A percentile compares a stretch with the other conserved stretches of the same genome.
These are phyloP conservation scores for Penicillium pulvis DNA, from an alignment of 495 filamentous ascomycete genomes.

Conservation along the genomic window DNA sequence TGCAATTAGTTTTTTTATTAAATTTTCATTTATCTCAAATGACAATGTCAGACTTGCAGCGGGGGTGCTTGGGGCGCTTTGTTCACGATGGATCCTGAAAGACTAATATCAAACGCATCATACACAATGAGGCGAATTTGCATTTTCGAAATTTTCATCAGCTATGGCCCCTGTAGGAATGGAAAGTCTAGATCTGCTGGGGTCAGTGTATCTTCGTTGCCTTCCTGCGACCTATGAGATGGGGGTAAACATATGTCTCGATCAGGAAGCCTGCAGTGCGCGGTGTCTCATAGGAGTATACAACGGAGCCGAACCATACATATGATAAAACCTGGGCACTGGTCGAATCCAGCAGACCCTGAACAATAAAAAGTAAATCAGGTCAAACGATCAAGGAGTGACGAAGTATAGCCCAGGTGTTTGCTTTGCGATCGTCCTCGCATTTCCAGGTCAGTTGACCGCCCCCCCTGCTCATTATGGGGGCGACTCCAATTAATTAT, in stretches of 20 bases:
- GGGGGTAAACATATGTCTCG: not conserved
- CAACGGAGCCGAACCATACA: not conserved
- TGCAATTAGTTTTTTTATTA: not conserved
- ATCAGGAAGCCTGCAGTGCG: constrained; percentile 3
- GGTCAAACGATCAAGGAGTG: not conserved
- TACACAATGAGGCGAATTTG: not conserved
- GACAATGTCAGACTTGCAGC: not conserved
- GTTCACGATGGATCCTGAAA: not conserved
- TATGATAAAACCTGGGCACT: not conserved
- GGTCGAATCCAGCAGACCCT: not conserved
- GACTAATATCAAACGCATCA: constrained; percentile 2
- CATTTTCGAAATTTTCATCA: not conserved
- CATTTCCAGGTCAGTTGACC: constrained; percentile 18
- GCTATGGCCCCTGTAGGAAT: constrained; percentile 1
- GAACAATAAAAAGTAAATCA: not conserved
- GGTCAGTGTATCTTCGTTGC: not conserved
- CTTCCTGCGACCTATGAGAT: constrained; percentile 7
- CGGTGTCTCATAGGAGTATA: constrained; percentile 1
- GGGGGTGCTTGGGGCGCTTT: constrained; percentile 5
- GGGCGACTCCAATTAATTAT: not conserved
- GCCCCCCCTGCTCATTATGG: constrained; percentile 9
- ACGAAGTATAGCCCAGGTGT: not conserved
- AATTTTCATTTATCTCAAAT: not conserved
- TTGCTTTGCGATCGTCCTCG: constrained; percentile 4
- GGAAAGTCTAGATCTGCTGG: constrained; percentile 1